Evolutionary conservation across 495 filamentous ascomycete species (phyloP), one percentile per base, ranked within the genome.

Genomic region (Neurospora cerealis): DNA sequence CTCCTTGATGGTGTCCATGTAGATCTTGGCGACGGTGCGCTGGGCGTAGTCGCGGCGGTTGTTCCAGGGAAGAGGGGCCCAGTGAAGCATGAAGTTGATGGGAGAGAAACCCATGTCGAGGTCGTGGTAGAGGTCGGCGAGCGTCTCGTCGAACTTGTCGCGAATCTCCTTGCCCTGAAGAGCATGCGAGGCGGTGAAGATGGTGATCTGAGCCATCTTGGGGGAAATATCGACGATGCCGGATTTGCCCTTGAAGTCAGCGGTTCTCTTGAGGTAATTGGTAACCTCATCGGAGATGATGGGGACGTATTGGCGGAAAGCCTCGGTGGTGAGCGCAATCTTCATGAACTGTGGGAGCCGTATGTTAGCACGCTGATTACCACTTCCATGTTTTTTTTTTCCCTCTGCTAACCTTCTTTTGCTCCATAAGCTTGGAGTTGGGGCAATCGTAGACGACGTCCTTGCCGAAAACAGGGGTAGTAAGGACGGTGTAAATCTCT

Each of bases 371-470:
- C 13, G 9, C n/a, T 9, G 11, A 24, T 32, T 66, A 46, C 19
- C 19, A 46, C 19, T 11, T 4, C 42, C 42, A 46, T 8, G 7
- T 1, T 46, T 46, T 46, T n/a, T n/a, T 2, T 10, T 28, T 28
- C 2, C 11, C 21, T 28, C 19, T 40, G 74, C 76, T 37, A 71
- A 82, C 81, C 80, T 83, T 83, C 80, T 83, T 83, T 75, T 83
- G 82, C 75, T 83, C 82, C 81, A 82, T 82, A 60, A 81, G 80
- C 81, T 95, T 94, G 69, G 92, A 85, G 78, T 95, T 95, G 37
- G 93, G 93, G 79, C 92, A 94, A 81, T 96, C 93, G 79, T 95
- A 96, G 21, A 95, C 91, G 28, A 96, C 93, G 82, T 93, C 93
- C 54, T 89, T 89, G 73, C 93, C 93, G 77, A 96, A 96, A 40